phyloP scores from a whole-genome alignment of 495 filamentous ascomycete species.

The Echria macrotheca region DNA sequence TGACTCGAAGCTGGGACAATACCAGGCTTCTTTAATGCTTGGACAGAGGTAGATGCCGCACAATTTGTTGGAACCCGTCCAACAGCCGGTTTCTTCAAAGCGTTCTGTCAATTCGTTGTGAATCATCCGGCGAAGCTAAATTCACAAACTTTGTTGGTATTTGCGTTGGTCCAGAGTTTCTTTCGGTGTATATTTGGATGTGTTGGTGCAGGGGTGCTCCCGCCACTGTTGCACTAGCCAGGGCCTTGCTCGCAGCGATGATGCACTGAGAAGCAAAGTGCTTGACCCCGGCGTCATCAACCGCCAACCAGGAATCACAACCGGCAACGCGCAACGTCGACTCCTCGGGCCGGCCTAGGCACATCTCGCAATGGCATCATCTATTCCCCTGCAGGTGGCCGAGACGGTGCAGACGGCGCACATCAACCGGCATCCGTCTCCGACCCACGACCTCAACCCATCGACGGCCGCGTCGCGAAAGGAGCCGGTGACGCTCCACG shows the following conservation, averaged over 20 bases:
- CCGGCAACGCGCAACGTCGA: background rate
- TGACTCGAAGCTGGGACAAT: background rate
- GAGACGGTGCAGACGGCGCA: constrained; percentile 75
- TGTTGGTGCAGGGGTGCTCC: background rate
- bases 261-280: too few relatives aligned
- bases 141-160: too few relatives aligned
- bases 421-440: constrained; percentile 62
- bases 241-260: constrained; percentile 1
- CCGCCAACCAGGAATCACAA: background rate
- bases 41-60: too few relatives aligned
- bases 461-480: constrained; percentile 62
- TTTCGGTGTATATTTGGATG: too few relatives aligned
- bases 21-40: too few relatives aligned
- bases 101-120: too few relatives aligned
- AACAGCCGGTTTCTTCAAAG: too few relatives aligned
- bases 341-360: background rate
- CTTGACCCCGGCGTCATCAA: background rate
- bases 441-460: constrained; percentile 73
- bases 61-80: too few relatives aligned
- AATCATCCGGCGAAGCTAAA: too few relatives aligned
- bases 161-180: too few relatives aligned
- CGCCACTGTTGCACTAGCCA: background rate
- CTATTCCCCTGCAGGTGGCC: constrained; percentile 56
- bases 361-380: constrained; percentile 28
- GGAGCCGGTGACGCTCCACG: constrained; percentile 36